Evolutionary conservation across 257 asterid species (phyloP).

Genomic region (Lycium ferocissimum): DNA sequence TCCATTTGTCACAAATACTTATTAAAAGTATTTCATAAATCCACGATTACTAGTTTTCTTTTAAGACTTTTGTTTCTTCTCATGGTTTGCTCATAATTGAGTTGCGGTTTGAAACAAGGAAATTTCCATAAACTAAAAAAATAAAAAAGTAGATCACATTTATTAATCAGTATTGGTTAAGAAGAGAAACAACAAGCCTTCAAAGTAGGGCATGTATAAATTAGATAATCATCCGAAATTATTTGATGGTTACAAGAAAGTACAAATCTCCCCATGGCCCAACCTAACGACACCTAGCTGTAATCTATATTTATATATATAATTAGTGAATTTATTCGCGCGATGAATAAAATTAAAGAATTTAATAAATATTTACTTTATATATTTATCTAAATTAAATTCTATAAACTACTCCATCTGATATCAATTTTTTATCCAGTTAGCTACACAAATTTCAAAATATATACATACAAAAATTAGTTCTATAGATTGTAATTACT

Average conservation of each 20-base stretch:
- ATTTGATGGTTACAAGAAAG: background rate
- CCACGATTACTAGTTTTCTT: background rate
- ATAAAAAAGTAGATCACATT: background rate
- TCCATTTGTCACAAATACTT: background rate
- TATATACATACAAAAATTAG: too few species aligned
- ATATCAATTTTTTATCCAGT: too few species aligned
- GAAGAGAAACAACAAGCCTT: too few species aligned
- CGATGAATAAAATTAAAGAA: too few species aligned
- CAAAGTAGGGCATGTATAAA: too few species aligned
- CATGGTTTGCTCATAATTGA: background rate
- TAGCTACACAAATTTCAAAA: too few species aligned
- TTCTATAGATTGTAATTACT: too few species aligned
- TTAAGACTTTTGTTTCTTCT: background rate
- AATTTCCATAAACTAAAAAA: background rate
- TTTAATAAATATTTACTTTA: too few species aligned
- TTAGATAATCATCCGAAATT: background rate
- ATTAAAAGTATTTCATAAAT: background rate
- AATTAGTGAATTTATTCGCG: too few species aligned
- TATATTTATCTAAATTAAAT: too few species aligned
- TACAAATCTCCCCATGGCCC: background rate
- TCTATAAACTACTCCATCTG: too few species aligned
- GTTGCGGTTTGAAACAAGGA: background rate
- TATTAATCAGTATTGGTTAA: background rate
- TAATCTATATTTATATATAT: too few species aligned
- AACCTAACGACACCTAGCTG: background rate